Evolutionary conservation across 441 rosid species (phyloP).

Genomic region (Cnidoscolus chayamansa): DNA sequence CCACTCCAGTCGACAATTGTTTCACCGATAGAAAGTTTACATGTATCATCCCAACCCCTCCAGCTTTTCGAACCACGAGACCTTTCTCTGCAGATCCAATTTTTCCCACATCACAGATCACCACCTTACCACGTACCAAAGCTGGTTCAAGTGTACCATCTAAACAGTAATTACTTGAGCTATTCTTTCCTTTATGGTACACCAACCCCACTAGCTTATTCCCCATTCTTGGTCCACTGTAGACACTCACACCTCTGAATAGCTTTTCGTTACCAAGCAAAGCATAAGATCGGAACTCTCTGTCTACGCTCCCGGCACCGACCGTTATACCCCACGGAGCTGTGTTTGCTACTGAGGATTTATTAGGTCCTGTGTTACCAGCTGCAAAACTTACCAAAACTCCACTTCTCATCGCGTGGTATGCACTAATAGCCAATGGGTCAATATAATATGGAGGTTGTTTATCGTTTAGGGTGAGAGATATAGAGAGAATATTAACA

Average conservation of each 20-base stretch:
- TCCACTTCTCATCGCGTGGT: conserved; percentile 67
- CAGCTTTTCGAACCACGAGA: conserved; percentile 60
- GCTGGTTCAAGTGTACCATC: conserved; percentile 58
- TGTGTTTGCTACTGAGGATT: conserved; percentile 24
- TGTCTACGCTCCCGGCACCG: conserved; percentile 77
- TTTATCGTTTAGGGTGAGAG: neutral
- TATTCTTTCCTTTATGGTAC: conserved; percentile 41
- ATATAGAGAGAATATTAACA: conserved; percentile 5
- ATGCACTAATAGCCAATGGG: conserved; percentile 60
- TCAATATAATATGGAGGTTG: conserved; percentile 16
- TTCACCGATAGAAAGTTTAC: conserved; percentile 58
- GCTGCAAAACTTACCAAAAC: conserved; percentile 72
- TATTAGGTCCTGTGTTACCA: conserved; percentile 69
- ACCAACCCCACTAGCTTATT: conserved; percentile 36
- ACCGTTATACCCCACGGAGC: conserved; percentile 75
- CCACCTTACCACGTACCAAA: conserved; percentile 59
- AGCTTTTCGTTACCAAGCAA: conserved; percentile 44
- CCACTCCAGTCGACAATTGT: conserved; percentile 70
- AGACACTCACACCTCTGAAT: conserved; percentile 57
- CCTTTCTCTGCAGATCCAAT: conserved; percentile 75
- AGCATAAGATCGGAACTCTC: conserved; percentile 71
- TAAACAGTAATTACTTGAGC: conserved; percentile 50
- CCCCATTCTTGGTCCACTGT: conserved; percentile 64
- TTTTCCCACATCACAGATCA: conserved; percentile 63
- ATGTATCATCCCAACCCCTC: conserved; percentile 80